These are phyloP conservation scores for Phytophthora pini DNA, from an alignment of 352 stramenopile species.

Conservation along the genomic window DNA sequence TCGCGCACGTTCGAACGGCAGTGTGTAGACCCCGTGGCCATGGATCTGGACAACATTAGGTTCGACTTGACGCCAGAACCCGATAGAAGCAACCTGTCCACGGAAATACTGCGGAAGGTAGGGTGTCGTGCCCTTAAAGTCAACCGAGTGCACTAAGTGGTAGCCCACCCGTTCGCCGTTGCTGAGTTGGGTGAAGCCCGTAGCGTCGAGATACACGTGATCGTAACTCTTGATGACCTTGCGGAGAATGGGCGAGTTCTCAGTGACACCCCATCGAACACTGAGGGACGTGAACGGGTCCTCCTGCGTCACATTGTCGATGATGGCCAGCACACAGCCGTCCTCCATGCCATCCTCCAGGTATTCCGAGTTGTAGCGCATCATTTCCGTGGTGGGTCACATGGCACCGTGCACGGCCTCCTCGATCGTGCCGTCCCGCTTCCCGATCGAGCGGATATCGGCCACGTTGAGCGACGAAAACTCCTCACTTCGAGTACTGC, in stretches of 20 bases:
- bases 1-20: slow-evolving; percentile 28
- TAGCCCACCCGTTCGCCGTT: slow-evolving; percentile 37
- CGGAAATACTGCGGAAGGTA: slow-evolving; percentile 25
- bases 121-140: slow-evolving; percentile 20
- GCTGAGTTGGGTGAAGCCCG: slow-evolving; percentile 28
- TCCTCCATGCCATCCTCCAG: slow-evolving; percentile 34
- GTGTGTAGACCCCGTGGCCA: slow-evolving; percentile 23
- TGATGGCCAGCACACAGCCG: slow-evolving; percentile 34
- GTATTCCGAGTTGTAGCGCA: slow-evolving; percentile 40
- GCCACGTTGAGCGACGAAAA: slow-evolving; percentile 28
- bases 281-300: slow-evolving; percentile 29
- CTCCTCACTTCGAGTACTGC: slow-evolving; percentile 21
- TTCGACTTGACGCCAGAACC: slow-evolving; percentile 31
- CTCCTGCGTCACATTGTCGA: slow-evolving; percentile 29
- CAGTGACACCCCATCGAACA: slow-evolving; percentile 30
- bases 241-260: slow-evolving; percentile 37
- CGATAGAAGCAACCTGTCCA: slow-evolving; percentile 30
- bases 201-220: slow-evolving; percentile 43
- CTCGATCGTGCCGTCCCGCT: slow-evolving; percentile 35
- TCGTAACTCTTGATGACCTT: slow-evolving; percentile 40
- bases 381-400: slow-evolving; percentile 36
- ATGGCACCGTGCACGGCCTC: slow-evolving; percentile 38
- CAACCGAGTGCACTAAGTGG: slow-evolving; percentile 42
- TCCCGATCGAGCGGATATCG: slow-evolving; percentile 31
- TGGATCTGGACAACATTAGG: slow-evolving; percentile 34